Conservation (phyloP, 202 grass and related monocot genomes). For the Bolboschoenoplectus hybrid region DNA sequence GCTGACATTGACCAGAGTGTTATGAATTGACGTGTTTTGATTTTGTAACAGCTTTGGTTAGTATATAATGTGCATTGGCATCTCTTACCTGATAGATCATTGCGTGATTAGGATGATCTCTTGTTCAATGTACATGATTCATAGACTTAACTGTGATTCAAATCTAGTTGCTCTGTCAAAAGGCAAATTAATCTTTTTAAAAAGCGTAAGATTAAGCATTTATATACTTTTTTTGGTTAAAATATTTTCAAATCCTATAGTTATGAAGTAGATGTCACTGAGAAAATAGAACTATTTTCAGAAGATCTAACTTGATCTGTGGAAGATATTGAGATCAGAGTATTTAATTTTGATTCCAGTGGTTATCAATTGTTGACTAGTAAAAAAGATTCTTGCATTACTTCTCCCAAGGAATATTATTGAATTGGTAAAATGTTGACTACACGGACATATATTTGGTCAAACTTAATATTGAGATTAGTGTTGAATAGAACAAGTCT, state of each 20-base stretch:
- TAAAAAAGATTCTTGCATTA: background rate
- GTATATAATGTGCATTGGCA: background rate
- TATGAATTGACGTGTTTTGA: background rate
- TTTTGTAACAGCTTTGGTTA: background rate
- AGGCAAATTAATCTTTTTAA: background rate
- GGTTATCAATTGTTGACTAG: background rate
- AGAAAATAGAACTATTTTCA: background rate
- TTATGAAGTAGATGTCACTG: background rate
- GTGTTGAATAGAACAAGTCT: background rate
- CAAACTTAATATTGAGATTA: background rate
- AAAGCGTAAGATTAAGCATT: background rate
- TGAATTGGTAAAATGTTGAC: background rate
- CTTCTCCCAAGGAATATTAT: background rate
- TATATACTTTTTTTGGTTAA: background rate
- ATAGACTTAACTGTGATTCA: background rate
- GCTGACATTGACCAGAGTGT: background rate
- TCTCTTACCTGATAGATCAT: background rate
- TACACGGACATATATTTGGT: background rate
- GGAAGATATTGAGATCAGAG: background rate
- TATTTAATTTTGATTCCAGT: background rate
- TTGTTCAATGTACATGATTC: slow-evolving; percentile 10
- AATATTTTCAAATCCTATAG: background rate
- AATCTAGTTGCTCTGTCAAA: background rate
- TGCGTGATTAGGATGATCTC: background rate
- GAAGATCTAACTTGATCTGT: background rate